Conservation (phyloP, 345 rosid genomes). For the Gossypium ekmanianum region DNA sequence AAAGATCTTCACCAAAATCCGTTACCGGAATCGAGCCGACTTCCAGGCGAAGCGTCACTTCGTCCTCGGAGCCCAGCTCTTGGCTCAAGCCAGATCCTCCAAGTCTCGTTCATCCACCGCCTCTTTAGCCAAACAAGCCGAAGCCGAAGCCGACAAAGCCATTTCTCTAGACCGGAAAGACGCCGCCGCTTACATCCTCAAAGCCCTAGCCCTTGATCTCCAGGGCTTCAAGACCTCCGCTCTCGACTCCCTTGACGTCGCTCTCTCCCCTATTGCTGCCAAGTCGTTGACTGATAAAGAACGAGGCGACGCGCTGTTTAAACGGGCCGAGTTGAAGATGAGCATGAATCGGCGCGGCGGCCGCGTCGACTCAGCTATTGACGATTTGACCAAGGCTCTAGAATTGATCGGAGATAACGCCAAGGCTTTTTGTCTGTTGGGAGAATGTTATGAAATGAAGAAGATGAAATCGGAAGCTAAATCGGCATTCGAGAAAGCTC, state of each 20-base stretch:
- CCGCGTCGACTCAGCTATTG: constrained; percentile 41
- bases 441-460: constrained; percentile 56
- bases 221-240: constrained; percentile 62
- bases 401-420: constrained; percentile 29
- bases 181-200: constrained; percentile 62
- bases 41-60: constrained; percentile 59
- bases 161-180: constrained; percentile 50
- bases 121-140: constrained; percentile 53
- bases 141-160: constrained; percentile 47
- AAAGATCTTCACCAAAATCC: constrained; percentile 41
- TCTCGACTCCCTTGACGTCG: constrained; percentile 52
- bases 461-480: constrained; percentile 44
- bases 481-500: constrained; percentile 43
- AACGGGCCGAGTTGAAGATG: constrained; percentile 56
- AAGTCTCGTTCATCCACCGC: constrained; percentile 37
- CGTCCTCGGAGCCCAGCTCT: constrained; percentile 63
- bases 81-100: constrained; percentile 51
- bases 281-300: constrained; percentile 45
- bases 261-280: constrained; percentile 49
- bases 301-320: constrained; percentile 53
- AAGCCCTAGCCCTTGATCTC: constrained; percentile 57
- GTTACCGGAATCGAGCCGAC: constrained; percentile 37
- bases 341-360: constrained; percentile 28
- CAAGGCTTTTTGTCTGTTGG: constrained; percentile 39
- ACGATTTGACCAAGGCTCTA: constrained; percentile 45